Conservation (phyloP, 2,329 filamentous ascomycete genomes). For the Colletotrichum echinochloae region DNA sequence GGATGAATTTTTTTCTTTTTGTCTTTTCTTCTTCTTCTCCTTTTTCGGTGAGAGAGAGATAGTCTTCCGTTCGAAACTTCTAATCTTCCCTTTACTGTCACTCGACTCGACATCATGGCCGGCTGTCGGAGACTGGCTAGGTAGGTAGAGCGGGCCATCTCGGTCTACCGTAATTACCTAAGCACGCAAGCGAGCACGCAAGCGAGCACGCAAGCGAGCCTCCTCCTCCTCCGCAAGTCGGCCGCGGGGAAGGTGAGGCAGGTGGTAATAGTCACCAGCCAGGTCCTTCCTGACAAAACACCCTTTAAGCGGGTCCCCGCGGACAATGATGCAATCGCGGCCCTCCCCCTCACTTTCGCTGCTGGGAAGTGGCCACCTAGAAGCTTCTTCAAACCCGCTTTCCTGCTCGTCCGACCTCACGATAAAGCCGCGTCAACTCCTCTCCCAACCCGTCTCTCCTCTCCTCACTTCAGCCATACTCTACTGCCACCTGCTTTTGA, state of each 20-base stretch:
- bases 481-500: background rate
- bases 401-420: background rate
- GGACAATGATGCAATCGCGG: conserved; percentile 38
- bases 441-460: background rate
- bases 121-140: conserved; percentile 11
- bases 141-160: conserved; percentile 12
- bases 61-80: too few relatives aligned
- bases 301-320: conserved; percentile 34
- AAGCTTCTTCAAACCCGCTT: background rate
- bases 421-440: background rate
- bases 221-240: conserved; percentile 1
- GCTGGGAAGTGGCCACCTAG: conserved; percentile 15
- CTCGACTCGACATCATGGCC: background rate
- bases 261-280: too few relatives aligned
- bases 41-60: too few relatives aligned
- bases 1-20: too few relatives aligned
- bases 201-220: too few relatives aligned
- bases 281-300: background rate
- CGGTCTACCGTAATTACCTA: too few relatives aligned
- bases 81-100: too few relatives aligned
- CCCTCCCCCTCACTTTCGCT: conserved; percentile 33
- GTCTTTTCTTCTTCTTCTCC: too few relatives aligned
- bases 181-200: too few relatives aligned
- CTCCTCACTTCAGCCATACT: too few relatives aligned
- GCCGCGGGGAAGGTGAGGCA: too few relatives aligned